Evolutionary conservation across 1,284 basidiomycete genomes (phyloP).

Genomic region (Boletellus deceptivus): DNA sequence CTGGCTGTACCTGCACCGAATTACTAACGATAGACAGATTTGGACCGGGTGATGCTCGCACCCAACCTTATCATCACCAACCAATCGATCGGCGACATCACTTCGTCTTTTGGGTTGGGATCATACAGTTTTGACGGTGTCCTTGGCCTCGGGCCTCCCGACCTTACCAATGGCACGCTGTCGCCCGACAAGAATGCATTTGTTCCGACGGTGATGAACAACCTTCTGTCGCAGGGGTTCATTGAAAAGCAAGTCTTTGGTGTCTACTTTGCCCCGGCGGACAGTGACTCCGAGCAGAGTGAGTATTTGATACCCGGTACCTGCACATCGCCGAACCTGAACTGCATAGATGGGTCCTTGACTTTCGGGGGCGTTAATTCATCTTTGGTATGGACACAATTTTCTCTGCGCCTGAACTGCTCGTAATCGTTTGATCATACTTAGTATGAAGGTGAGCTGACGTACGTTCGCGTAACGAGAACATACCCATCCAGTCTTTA

Average conservation of each 20-base stretch:
- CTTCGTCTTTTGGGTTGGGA: constrained; percentile 1
- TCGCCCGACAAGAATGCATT: neutral
- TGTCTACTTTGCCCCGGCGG: constrained; percentile 28
- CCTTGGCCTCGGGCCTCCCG: constrained; percentile 26
- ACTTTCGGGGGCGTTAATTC: constrained; percentile 26
- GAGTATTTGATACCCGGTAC: neutral
- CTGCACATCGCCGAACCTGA: neutral
- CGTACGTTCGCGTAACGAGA: constrained; percentile 20
- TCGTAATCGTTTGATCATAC: neutral
- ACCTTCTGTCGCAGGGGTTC: constrained; percentile 20
- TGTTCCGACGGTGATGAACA: constrained; percentile 29
- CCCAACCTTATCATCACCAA: constrained; percentile 19
- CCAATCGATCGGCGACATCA: constrained; percentile 27
- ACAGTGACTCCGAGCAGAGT: constrained; percentile 18
- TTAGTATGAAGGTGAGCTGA: neutral
- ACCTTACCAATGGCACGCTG: constrained; percentile 18
- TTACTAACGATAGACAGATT: constrained; percentile 13
- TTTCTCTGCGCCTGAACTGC: neutral
- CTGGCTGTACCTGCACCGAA: neutral
- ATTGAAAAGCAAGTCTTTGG: constrained; percentile 19
- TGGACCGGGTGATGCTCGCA: constrained; percentile 24
- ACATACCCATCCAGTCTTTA: constrained; percentile 16
- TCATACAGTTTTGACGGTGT: constrained; percentile 22
- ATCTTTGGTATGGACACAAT: constrained; percentile 14
- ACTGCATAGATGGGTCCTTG: constrained; percentile 24